Percentiles rank a stretch among this genome's conserved stretches.
phyloP scores from a whole-genome alignment of 2,329 filamentous ascomycete genomes.

The Podosphaera fusca region DNA sequence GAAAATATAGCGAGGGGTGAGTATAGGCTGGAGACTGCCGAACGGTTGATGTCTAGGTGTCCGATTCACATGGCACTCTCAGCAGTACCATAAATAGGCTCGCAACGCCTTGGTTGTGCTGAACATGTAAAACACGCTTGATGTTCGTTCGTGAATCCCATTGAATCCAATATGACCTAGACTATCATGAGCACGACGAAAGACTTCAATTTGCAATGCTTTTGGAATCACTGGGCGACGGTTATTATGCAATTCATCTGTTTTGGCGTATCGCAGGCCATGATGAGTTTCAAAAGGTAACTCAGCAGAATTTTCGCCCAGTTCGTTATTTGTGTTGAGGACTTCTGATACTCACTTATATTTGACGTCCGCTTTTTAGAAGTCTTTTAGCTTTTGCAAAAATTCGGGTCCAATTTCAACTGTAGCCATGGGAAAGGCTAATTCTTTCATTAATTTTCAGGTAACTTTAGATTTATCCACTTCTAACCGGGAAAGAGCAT shows the following conservation, averaged over 20 bases:
- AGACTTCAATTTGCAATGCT: background rate
- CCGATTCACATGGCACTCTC: slow-evolving; percentile 9
- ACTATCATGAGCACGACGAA: background rate
- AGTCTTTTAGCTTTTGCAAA: background rate
- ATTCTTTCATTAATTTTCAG: background rate
- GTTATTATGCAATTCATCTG: background rate
- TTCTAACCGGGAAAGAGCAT: background rate
- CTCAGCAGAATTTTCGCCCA: background rate
- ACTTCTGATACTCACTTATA: background rate
- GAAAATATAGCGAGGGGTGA: background rate
- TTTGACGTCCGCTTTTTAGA: background rate
- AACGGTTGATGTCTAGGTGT: background rate
- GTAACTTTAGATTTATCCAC: background rate
- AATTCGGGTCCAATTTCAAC: background rate
- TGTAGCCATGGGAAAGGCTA: background rate
- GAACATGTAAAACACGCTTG: background rate
- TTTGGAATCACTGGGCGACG: background rate
- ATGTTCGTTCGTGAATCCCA: background rate
- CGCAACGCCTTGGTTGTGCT: background rate
- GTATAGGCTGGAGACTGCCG: background rate
- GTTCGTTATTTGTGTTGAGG: background rate
- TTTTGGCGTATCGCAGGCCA: background rate
- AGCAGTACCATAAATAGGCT: slow-evolving; percentile 19
- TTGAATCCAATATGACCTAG: background rate
- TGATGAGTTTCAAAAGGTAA: background rate